These are phyloP conservation scores for Calycina herbarum DNA, from an alignment of 2,329 filamentous ascomycete species.

Conservation along the genomic window DNA sequence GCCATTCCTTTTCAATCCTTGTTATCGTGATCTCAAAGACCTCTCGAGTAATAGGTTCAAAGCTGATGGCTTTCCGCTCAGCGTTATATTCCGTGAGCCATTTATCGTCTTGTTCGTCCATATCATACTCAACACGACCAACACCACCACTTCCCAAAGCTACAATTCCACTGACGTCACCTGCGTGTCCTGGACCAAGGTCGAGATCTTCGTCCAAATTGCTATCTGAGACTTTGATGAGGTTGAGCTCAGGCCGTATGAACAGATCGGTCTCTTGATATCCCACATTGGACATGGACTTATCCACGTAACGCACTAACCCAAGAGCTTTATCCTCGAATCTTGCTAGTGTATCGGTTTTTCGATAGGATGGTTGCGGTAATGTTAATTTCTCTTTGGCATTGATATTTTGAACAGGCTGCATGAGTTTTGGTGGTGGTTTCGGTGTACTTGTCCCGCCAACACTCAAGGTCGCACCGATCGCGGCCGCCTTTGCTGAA, in stretches of 20 bases:
- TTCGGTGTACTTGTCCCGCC: conserved; percentile 42
- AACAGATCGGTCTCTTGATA: conserved; percentile 96
- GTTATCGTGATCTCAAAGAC: conserved; percentile 98
- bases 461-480: conserved; percentile 23
- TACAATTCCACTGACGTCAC: conserved; percentile 58
- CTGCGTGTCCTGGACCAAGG: conserved; percentile 45
- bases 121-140: conserved; percentile 94
- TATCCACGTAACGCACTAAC: conserved; percentile 89
- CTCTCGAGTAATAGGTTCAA: conserved; percentile 84
- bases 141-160: conserved; percentile 53
- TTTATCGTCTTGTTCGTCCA: conserved; percentile 98
- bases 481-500: conserved; percentile 46
- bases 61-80: conserved; percentile 70
- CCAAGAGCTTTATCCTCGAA: conserved; percentile 85
- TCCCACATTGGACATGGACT: conserved; percentile 92
- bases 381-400: conserved; percentile 78
- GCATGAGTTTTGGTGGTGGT: conserved; percentile 65
- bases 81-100: conserved; percentile 87
- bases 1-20: conserved; percentile 98
- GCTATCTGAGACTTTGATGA: conserved; percentile 64
- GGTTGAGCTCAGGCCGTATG: conserved; percentile 69
- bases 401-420: conserved; percentile 65
- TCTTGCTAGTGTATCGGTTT: conserved; percentile 74
- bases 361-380: conserved; percentile 72
- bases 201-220: conserved; percentile 61